Evolutionary conservation across 2,329 filamentous ascomycete genomes (phyloP).

Genomic region (Juglanconis oblonga): DNA sequence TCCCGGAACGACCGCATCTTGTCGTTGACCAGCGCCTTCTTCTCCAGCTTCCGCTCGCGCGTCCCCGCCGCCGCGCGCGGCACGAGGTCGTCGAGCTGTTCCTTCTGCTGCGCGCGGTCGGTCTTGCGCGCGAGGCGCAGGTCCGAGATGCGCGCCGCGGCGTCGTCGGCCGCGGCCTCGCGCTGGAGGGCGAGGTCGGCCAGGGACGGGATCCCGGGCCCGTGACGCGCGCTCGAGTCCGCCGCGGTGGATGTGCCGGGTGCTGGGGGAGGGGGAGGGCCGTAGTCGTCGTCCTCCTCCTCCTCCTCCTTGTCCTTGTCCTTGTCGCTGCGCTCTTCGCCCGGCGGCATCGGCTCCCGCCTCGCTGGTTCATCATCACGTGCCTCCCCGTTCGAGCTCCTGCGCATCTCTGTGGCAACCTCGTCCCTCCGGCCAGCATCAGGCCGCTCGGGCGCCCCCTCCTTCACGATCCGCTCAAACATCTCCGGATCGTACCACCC

Average conservation of each 20-base stretch:
- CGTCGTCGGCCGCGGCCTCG: slow-evolving; percentile 50
- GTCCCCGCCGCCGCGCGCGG: slow-evolving; percentile 82
- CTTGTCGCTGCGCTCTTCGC: slow-evolving; percentile 15
- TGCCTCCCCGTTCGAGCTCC: slow-evolving; percentile 29
- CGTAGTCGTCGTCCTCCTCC: slow-evolving; percentile 54
- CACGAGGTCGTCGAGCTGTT: slow-evolving; percentile 73
- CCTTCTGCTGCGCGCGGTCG: slow-evolving; percentile 66
- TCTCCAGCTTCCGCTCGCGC: slow-evolving; percentile 81
- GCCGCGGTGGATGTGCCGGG: slow-evolving; percentile 47
- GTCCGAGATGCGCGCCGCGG: slow-evolving; percentile 42
- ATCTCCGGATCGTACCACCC: slow-evolving; percentile 90
- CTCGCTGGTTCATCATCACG: slow-evolving; percentile 20
- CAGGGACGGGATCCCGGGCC: slow-evolving; percentile 66
- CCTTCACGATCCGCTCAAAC: slow-evolving; percentile 35
- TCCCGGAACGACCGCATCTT: slow-evolving; percentile 72
- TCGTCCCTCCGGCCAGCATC: not conserved
- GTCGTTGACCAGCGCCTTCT: slow-evolving; percentile 69
- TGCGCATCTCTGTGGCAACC: not conserved
- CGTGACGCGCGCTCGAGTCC: slow-evolving; percentile 28
- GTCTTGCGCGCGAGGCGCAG: slow-evolving; percentile 60
- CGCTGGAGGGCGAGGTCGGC: slow-evolving; percentile 68
- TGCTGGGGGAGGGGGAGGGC: slow-evolving; percentile 37
- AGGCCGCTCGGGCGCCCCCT: not conserved
- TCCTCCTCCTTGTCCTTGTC: slow-evolving; percentile 28
- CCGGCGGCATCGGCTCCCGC: slow-evolving; percentile 6